These are phyloP conservation scores for Cercospora canescens DNA, from an alignment of 2,329 filamentous ascomycete species.

Conservation along the genomic window DNA sequence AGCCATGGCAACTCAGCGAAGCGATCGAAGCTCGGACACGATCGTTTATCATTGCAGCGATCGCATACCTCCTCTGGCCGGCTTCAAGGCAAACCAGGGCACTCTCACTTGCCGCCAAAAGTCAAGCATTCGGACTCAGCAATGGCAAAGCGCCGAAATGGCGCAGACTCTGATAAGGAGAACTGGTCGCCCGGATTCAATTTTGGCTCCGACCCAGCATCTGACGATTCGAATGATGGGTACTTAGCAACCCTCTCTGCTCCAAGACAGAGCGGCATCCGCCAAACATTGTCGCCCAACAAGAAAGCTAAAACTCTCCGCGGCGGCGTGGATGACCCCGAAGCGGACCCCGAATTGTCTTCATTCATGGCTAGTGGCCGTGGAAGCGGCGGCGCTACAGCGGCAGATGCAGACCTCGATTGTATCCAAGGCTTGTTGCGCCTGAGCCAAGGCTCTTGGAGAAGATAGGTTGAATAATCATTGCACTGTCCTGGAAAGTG, in stretches of 20 bases:
- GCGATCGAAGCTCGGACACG: constrained; percentile 50
- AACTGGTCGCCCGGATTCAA: constrained; percentile 69
- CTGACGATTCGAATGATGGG: neutral
- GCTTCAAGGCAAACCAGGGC: constrained; percentile 26
- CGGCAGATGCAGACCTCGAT: constrained; percentile 67
- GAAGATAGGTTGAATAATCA: neutral
- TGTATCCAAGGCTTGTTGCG: constrained; percentile 87
- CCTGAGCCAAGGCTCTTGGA: constrained; percentile 89
- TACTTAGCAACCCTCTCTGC: neutral
- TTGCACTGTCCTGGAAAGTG: neutral
- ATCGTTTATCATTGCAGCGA: constrained; percentile 33
- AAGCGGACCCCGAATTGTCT: constrained; percentile 65
- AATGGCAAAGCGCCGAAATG: constrained; percentile 48
- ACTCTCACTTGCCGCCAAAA: constrained; percentile 15
- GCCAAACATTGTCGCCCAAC: neutral
- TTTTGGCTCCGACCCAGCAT: neutral
- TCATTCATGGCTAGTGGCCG: constrained; percentile 67
- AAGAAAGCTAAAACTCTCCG: neutral
- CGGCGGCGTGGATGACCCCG: constrained; percentile 41
- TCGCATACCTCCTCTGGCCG: constrained; percentile 35
- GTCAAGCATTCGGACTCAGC: constrained; percentile 34
- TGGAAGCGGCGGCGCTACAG: constrained; percentile 39
- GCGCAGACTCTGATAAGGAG: constrained; percentile 88
- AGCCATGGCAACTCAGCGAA: constrained; percentile 28
- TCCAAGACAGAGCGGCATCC: neutral